phyloP scores from a whole-genome alignment of 2,329 filamentous ascomycete genomes.

The Colletotrichum gigasporum region DNA sequence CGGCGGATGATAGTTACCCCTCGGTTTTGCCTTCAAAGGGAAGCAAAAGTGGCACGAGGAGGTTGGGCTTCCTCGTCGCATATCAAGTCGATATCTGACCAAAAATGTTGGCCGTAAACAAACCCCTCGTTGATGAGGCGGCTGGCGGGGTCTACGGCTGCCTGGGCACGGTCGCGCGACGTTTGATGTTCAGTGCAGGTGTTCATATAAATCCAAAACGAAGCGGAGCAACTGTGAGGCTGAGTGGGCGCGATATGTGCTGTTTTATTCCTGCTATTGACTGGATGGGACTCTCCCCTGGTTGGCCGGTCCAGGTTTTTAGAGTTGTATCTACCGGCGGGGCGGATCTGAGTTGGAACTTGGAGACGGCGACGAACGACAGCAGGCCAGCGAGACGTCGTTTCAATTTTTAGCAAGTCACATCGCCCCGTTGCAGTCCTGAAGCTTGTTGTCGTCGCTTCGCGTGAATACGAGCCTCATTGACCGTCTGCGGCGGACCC shows the following conservation, averaged over 20 bases:
- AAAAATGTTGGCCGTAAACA: not conserved
- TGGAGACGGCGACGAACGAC: not conserved
- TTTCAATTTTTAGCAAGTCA: not conserved
- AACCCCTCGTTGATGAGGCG: not conserved
- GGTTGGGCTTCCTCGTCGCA: not conserved
- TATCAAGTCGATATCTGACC: not conserved
- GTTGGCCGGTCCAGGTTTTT: not conserved
- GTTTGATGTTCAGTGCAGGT: not conserved
- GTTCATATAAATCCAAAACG: too few relatives aligned
- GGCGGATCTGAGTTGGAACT: not conserved
- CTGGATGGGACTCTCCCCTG: not conserved
- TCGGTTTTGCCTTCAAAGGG: not conserved
- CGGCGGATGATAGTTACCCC: too few relatives aligned
- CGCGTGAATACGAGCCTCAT: not conserved
- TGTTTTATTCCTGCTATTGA: too few relatives aligned
- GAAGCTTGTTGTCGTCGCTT: not conserved
- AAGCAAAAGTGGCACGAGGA: conserved; percentile 1
- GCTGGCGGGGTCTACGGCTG: not conserved
- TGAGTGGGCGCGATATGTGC: not conserved
- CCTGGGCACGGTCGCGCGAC: not conserved
- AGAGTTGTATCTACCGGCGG: conserved; percentile 1
- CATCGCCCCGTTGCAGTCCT: not conserved
- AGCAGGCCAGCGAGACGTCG: not conserved
- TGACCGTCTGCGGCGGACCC: too few relatives aligned
- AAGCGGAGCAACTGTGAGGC: too few relatives aligned